A percentile compares a stretch with the other conserved stretches of the same genome.
These are phyloP conservation scores for Mycena polygramma DNA, from an alignment of 768 basidiomycete genomes.

Conservation along the genomic window DNA sequence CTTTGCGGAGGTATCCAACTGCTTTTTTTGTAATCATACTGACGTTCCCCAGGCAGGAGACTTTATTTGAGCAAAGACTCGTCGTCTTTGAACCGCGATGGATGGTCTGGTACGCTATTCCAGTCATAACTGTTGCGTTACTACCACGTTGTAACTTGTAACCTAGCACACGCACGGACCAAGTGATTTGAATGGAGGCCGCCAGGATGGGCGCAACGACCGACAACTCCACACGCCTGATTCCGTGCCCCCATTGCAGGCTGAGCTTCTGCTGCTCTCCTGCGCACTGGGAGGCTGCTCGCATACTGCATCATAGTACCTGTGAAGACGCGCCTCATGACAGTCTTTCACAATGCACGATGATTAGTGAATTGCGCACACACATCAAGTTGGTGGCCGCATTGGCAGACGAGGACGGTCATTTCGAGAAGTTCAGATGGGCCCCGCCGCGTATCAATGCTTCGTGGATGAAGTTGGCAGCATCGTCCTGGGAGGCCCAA, in stretches of 20 bases:
- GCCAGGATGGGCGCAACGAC: constrained; percentile 2
- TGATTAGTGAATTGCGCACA: constrained; percentile 39
- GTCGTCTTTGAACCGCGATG: constrained; percentile 43
- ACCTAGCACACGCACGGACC: constrained; percentile 39
- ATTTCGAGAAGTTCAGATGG: constrained; percentile 42
- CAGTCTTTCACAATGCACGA: constrained; percentile 42
- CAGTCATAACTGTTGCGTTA: not conserved
- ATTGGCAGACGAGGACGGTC: constrained; percentile 10
- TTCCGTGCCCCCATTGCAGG: constrained; percentile 42
- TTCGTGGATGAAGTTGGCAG: constrained; percentile 44
- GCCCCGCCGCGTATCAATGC: constrained; percentile 46
- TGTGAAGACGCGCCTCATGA: constrained; percentile 37
- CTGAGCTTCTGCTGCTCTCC: constrained; percentile 45
- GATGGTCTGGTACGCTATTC: constrained; percentile 34
- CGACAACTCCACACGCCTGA: constrained; percentile 25
- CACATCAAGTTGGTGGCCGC: constrained; percentile 32
- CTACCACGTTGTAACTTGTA: too few relatives aligned
- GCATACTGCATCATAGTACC: constrained; percentile 35
- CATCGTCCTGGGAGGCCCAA: constrained; percentile 45
- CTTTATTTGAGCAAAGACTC: constrained; percentile 29
- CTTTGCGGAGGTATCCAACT: constrained; percentile 2
- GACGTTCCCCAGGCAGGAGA: not conserved
- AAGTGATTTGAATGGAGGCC: constrained; percentile 43
- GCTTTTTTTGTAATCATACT: not conserved
- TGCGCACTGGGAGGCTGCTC: constrained; percentile 40